phyloP scores from a whole-genome alignment of 164 flowering plant genomes.

The Nymphaea thermarum region DNA sequence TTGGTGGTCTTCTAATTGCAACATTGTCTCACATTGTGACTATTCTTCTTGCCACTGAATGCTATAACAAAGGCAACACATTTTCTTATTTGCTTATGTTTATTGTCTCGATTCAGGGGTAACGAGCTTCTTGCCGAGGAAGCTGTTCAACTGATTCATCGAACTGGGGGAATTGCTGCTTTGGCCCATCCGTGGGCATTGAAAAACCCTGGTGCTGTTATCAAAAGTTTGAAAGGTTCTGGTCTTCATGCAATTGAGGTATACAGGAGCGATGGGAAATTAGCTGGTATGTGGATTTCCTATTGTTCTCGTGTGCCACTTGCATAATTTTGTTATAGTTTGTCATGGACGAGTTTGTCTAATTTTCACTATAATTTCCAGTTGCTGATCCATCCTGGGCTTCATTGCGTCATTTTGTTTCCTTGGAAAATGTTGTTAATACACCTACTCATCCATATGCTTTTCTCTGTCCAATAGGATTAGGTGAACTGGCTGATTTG shows the following conservation, averaged over 20 bases:
- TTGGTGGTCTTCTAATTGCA: background rate
- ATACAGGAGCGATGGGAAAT: slow-evolving; percentile 81
- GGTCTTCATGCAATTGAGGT: slow-evolving; percentile 92
- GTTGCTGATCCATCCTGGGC: background rate
- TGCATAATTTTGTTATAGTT: background rate
- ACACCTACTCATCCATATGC: background rate
- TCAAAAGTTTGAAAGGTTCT: slow-evolving; percentile 60
- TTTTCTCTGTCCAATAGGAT: slow-evolving; percentile 21
- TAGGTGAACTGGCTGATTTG: slow-evolving; percentile 66
- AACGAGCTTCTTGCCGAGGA: slow-evolving; percentile 74
- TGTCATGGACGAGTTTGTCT: background rate
- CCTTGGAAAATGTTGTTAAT: too few species aligned
- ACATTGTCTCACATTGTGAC: background rate
- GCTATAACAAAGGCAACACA: background rate
- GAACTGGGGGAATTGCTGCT: slow-evolving; percentile 74
- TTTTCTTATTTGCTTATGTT: background rate
- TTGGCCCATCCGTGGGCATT: slow-evolving; percentile 95
- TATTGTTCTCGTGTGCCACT: background rate
- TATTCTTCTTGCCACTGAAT: background rate
- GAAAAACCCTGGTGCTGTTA: slow-evolving; percentile 52
- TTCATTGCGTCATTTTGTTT: too few species aligned
- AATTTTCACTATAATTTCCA: too few species aligned
- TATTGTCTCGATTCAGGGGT: slow-evolving; percentile 39
- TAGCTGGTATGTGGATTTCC: slow-evolving; percentile 37
- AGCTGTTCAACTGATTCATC: slow-evolving; percentile 51